phyloP scores from a whole-genome alignment of 495 filamentous ascomycete species.

The Hyaloscypha variabilis region DNA sequence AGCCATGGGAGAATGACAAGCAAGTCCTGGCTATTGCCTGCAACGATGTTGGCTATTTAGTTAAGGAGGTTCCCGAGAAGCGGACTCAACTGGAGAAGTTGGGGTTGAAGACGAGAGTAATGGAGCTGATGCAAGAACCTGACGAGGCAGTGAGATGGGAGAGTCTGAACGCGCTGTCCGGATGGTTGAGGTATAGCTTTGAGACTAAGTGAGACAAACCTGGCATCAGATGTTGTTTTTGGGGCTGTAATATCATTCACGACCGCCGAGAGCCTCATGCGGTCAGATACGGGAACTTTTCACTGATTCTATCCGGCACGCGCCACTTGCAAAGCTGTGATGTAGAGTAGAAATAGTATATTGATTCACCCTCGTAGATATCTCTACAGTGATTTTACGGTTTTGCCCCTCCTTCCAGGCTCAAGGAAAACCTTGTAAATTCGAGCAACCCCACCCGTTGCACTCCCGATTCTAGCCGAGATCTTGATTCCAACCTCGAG shows the following conservation, averaged over 20 bases:
- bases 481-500: neutral
- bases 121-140: constrained; percentile 91
- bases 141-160: constrained; percentile 96
- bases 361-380: no score
- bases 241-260: constrained; percentile 25
- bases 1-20: constrained; percentile 91
- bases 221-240: neutral
- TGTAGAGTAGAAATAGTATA: constrained; percentile 28
- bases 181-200: constrained; percentile 92
- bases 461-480: constrained; percentile 12
- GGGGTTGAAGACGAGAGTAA: constrained; percentile 88
- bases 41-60: constrained; percentile 88
- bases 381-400: neutral
- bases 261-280: neutral
- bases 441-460: constrained; percentile 14
- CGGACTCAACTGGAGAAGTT: constrained; percentile 80
- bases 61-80: constrained; percentile 89
- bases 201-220: constrained; percentile 48
- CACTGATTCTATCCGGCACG: constrained; percentile 17
- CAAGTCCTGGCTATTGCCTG: constrained; percentile 94
- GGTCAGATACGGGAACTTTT: constrained; percentile 3
- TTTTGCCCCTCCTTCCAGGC: neutral
- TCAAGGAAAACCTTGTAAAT: neutral
- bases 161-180: constrained; percentile 87
- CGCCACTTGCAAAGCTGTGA: constrained; percentile 18